A percentile compares a stretch with the other conserved stretches of the same genome.
Conservation (phyloP, 2,329 filamentous ascomycete genomes). For the Penicillium sclerotiorum region DNA sequence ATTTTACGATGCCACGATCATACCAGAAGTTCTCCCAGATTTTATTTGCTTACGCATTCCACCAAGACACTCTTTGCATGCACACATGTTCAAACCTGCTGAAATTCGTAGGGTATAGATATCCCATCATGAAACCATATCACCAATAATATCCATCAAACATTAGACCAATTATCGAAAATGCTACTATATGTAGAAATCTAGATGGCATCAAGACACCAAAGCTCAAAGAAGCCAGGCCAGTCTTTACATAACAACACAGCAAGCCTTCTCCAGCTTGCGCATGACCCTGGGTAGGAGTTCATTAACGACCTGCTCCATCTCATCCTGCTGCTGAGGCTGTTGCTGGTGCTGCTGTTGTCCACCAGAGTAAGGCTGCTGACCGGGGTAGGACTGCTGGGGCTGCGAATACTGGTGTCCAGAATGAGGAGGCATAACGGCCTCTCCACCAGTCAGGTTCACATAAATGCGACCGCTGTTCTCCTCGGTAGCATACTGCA, state of each 20-base stretch:
- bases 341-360: constrained; percentile 45
- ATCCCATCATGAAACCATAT: not conserved
- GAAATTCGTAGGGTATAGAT: not conserved
- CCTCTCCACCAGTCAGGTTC: constrained; percentile 74
- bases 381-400: constrained; percentile 45
- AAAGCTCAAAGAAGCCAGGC: not conserved
- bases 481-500: constrained; percentile 82
- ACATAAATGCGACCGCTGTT: constrained; percentile 90
- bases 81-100: no score
- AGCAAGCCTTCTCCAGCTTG: constrained; percentile 70
- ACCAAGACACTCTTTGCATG: no score
- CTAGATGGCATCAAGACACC: not conserved
- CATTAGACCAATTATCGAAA: not conserved
- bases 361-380: constrained; percentile 16
- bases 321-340: constrained; percentile 58
- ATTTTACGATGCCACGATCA: constrained; percentile 1
- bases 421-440: constrained; percentile 49
- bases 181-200: not conserved
- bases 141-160: no score
- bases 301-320: constrained; percentile 64
- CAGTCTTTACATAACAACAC: constrained; percentile 68
- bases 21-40: not conserved
- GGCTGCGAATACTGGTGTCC: constrained; percentile 50
- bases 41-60: no score
- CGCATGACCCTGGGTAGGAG: constrained; percentile 62